Evolutionary conservation across 2,329 filamentous ascomycete species (phyloP), one percentile per base, ranked within the genome.

Genomic region (Elsinoe ampelina): DNA sequence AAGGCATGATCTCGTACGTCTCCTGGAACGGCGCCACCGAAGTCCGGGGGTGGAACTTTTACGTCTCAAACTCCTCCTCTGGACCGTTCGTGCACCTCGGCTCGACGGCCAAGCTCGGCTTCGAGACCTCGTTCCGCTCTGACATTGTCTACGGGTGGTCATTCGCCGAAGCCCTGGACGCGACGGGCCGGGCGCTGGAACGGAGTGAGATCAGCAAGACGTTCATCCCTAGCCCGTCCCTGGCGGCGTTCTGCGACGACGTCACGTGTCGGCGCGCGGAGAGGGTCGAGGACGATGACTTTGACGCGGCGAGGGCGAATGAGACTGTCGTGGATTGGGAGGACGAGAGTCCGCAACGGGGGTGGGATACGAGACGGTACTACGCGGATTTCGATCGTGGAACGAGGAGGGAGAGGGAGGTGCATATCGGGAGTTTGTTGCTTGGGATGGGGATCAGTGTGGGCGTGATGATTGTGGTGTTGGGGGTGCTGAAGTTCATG

Each of bases 11-110:
- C 7, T 66, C 74, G n/a, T 83, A 78, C 64, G 78, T 80, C 1
- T 80, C 75, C 3, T 78, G 75, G 76, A 78, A 78, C 59, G 75
- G 75, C 11, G 75, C 74, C 0, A 78, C 76, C 1, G 75, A 77
- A 50, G 68, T 77, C n/a, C 59, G 59, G 17, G 66, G 63, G 4
- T 78, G 80, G 81, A 70, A 73, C 22, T 80, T 81, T 62, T 79
- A 74, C 63, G 72, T 71, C 3, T 63, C 68, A 1, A 63, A 68
- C 2, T 68, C 66, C 15, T 62, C 66, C 0, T 61, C 63, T 13
- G 71, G 71, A 12, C 69, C 69, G 1, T 73, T 67, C 45, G 61
- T 64, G 26, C 67, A 69, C 30, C 64, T 75, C 2, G 74, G 72
- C 13, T 70, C 73, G 57, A 66, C 66, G 1, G 61, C 65, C 41